Base-by-base conservation (phyloP, 2,329 filamentous ascomycete species). In the Gyromitra esculenta region DNA sequence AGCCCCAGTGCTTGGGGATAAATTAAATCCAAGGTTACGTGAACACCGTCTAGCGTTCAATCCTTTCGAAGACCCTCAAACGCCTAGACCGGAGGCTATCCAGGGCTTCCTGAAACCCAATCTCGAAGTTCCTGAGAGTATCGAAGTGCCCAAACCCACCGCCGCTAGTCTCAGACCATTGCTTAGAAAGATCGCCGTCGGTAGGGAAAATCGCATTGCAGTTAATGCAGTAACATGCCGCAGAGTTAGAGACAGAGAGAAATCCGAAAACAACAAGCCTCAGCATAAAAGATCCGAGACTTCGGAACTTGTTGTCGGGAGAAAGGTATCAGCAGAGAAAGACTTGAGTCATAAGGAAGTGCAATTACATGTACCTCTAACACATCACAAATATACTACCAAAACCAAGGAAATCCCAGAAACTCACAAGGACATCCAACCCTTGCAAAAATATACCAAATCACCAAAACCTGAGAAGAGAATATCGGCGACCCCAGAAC, bases 1-100 rank as follows among this genome's bases (percentile, higher is more conserved):
- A 15, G 21, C 18, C n/a, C 31, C 59, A 18, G 57, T 45, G 41
- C 18, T 50, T 43, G 62, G 62, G n/a, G 43, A 50, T 50, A 62
- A 8, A 45, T 13, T 7, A 9, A 35, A 43, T 11, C 66, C 66
- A 41, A 59, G 54, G 21, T 48, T 45, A 13, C 45, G 56, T 11
- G 18, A 56, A 13, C 13, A 15, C 2, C 68, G 68, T 9, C 21
- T 71, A 21, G 39, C 21, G n/a, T 7, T 31, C 43, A 50, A 52
- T 5, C 45, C 56, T 31, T 52, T 70, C 31, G 31, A 15, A 9
- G 11, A 11, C 21, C 54, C 31, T 18, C 43, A 65, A 35, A 41
- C 7, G 4, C 31, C 31, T 8, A n/a, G 15, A n/a, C 15, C 57
- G 57, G 31, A 41, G 13, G 21, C 5, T 37, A 59, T 18, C 9